These are phyloP conservation scores for Rhizopogon vulgaris DNA, from an alignment of 768 basidiomycete species.

Conservation along the genomic window DNA sequence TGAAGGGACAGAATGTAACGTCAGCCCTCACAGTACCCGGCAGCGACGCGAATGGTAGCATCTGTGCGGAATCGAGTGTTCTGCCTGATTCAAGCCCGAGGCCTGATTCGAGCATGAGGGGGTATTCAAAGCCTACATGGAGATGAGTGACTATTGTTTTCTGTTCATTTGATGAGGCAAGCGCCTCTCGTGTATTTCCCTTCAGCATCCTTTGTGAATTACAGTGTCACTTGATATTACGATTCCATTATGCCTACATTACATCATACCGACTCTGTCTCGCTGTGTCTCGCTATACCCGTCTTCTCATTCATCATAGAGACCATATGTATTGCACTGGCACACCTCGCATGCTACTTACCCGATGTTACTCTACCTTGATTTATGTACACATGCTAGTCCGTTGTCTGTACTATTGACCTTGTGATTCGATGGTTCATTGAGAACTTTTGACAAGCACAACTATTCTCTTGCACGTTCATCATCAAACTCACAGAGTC, in stretches of 20 bases:
- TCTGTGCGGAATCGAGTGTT: slow-evolving; percentile 31
- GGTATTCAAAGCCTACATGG: slow-evolving; percentile 49
- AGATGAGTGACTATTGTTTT: slow-evolving; percentile 31
- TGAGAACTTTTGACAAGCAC: background rate
- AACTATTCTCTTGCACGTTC: no score
- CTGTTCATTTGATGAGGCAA: slow-evolving; percentile 8
- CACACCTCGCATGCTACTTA: slow-evolving; percentile 14
- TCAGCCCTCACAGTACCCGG: slow-evolving; percentile 27
- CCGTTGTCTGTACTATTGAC: slow-evolving; percentile 10
- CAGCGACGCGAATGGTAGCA: slow-evolving; percentile 37
- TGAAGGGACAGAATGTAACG: slow-evolving; percentile 27
- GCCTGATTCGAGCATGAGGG: slow-evolving; percentile 35
- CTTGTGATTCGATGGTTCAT: background rate
- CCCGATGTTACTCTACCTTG: slow-evolving; percentile 20
- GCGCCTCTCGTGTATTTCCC: slow-evolving; percentile 15
- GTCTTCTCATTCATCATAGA: slow-evolving; percentile 9
- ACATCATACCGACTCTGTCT: background rate
- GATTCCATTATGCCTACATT: slow-evolving; percentile 1
- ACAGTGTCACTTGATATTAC: background rate
- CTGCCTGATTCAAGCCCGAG: slow-evolving; percentile 17
- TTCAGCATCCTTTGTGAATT: slow-evolving; percentile 3
- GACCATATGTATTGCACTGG: background rate
- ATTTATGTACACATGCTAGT: slow-evolving; percentile 18
- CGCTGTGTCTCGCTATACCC: slow-evolving; percentile 14
- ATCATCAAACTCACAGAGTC: no score